Percentiles rank a stretch among this genome's conserved stretches.
These are phyloP conservation scores for Paraphoma chrysanthemicola DNA, from an alignment of 2,329 filamentous ascomycete genomes.

Conservation along the genomic window DNA sequence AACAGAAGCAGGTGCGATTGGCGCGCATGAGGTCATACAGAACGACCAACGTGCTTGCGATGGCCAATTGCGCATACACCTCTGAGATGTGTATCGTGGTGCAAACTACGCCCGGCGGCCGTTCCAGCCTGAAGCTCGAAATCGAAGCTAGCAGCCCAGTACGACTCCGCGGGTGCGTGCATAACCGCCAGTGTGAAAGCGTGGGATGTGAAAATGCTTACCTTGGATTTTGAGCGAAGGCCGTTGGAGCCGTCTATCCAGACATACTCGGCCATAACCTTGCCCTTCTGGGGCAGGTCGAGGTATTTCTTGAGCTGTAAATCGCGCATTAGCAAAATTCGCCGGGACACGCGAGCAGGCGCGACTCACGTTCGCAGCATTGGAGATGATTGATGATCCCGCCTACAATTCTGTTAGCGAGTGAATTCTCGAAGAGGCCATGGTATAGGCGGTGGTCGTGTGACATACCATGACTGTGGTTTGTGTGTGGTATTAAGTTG, in stretches of 20 bases:
- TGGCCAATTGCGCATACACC: constrained; percentile 10
- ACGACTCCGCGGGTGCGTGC: constrained; percentile 3
- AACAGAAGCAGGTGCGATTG: constrained; percentile 21
- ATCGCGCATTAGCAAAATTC: constrained; percentile 26
- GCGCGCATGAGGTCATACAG: constrained; percentile 30
- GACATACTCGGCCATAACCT: constrained; percentile 93
- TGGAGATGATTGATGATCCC: constrained; percentile 53
- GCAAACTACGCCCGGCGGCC: constrained; percentile 5
- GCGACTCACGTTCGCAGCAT: constrained; percentile 56
- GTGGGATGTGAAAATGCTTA: constrained; percentile 59
- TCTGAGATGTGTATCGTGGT: constrained; percentile 12
- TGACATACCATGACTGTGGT: constrained; percentile 44
- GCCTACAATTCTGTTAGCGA: constrained; percentile 33
- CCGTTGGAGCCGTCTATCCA: constrained; percentile 89
- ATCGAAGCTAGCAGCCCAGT: constrained; percentile 3
- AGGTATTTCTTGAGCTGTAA: constrained; percentile 89
- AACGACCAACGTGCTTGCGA: constrained; percentile 14
- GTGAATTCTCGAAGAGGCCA: not conserved
- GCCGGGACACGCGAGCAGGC: constrained; percentile 21
- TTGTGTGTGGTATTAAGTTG: constrained; percentile 17
- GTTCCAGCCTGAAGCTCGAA: constrained; percentile 4
- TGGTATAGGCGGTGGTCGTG: constrained; percentile 3
- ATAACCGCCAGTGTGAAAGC: constrained; percentile 3
- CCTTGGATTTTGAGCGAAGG: constrained; percentile 93
- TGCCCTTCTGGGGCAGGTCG: constrained; percentile 85